Conservation (phyloP, 2,329 filamentous ascomycete species). For the Pestalotiopsis sp. region DNA sequence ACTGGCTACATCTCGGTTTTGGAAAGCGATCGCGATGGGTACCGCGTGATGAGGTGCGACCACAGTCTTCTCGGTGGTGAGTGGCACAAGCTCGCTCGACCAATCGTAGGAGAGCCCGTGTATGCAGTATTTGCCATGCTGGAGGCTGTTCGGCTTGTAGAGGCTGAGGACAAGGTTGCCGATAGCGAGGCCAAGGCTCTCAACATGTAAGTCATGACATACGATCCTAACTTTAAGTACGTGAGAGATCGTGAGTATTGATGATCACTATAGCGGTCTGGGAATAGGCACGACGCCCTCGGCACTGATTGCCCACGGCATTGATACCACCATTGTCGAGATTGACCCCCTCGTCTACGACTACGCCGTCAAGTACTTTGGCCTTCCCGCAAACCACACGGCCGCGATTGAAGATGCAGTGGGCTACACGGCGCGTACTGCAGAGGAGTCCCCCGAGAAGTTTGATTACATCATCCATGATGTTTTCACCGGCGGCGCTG, state of each 20-base stretch:
- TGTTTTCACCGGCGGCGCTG: slow-evolving; percentile 94
- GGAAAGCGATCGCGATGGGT: slow-evolving; percentile 70
- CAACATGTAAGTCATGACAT: slow-evolving; percentile 66
- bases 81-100: slow-evolving; percentile 66
- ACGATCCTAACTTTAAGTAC: not conserved
- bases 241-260: slow-evolving; percentile 12
- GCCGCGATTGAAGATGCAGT: slow-evolving; percentile 83
- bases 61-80: slow-evolving; percentile 93
- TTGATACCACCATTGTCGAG: slow-evolving; percentile 92
- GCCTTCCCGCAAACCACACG: slow-evolving; percentile 73
- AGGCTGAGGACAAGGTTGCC: slow-evolving; percentile 51
- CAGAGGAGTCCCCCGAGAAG: slow-evolving; percentile 41
- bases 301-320: slow-evolving; percentile 81
- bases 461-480: slow-evolving; percentile 97
- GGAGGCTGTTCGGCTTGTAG: slow-evolving; percentile 82
- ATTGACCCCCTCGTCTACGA: slow-evolving; percentile 88
- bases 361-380: slow-evolving; percentile 82
- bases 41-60: slow-evolving; percentile 85
- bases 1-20: slow-evolving; percentile 93
- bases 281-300: slow-evolving; percentile 91
- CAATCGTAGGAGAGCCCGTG: slow-evolving; percentile 74
- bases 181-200: slow-evolving; percentile 76
- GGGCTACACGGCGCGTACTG: slow-evolving; percentile 56
- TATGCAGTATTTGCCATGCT: slow-evolving; percentile 97
- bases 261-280: slow-evolving; percentile 62